Base-by-base conservation (phyloP, 306 rosid species). In the Macrotyloma uniflorum region DNA sequence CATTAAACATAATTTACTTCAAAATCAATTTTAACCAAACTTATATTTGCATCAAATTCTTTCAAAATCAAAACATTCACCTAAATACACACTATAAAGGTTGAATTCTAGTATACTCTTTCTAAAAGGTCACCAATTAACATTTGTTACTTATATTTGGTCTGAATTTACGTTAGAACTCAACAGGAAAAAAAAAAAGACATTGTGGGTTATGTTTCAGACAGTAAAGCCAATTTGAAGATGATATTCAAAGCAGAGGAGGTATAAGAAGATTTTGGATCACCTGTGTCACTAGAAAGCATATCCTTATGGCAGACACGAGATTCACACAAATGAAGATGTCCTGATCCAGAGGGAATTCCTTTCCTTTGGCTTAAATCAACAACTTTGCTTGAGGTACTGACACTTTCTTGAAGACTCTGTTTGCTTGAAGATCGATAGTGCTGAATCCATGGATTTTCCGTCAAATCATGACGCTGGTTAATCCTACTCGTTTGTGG, bases 381-480 rank as follows among this genome's bases (percentile, higher is more conserved):
- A 54, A 40, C 40, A 23, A 32, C 75, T 72, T 43, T 54, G 33
- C 73, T 69, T 22, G 73, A 51, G 3, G 50, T 32, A 16, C 80
- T 67, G 3, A 20, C 66, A 32, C 53, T 32, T 18, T 72, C 74
- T 59, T 68, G 74, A 33, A 65, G 53, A 63, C 80, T 66, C 20
- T 78, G 79, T 53, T 40, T 80, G 77, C 53, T 79, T 76, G 87
- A 71, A 57, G 84, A 63, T 75, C 87, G 35, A 5, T 81, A 88
- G 80, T 75, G 97, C 53, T 74, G 90, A 78, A 90, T 87, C 95
- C 95, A 92, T 36, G 91, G 89, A 80, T 81, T 88, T 28, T 70
- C 46, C 2, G 80, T 70, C 67, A 84, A 63, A 82, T 46, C 81
- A 9, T 63, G 53, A 24, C 50, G 40, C 24, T 59, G 83, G 54